A percentile compares a stretch with the other conserved stretches of the same genome.
These are phyloP conservation scores for Oxytropis ochrocephala DNA, from an alignment of 306 rosid genomes.

Conservation along the genomic window DNA sequence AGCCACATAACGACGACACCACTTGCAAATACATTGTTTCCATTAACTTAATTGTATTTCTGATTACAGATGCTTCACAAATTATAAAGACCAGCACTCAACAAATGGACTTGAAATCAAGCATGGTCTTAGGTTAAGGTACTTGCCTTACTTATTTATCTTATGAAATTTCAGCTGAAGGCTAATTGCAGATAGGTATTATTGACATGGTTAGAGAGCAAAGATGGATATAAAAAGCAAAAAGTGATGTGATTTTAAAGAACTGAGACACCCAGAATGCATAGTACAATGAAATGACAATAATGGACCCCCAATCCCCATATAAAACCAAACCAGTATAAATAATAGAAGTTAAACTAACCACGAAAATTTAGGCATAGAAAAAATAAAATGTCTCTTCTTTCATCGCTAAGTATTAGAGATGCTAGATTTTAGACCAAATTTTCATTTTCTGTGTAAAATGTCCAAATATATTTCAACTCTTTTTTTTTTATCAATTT, in stretches of 20 bases:
- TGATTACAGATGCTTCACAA: background rate
- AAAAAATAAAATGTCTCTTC: too few relatives aligned
- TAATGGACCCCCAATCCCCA: slow-evolving; percentile 25
- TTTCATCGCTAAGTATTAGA: too few relatives aligned
- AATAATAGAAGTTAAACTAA: background rate
- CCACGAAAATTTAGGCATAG: too few relatives aligned
- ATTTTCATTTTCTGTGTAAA: too few relatives aligned
- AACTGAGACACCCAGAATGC: slow-evolving; percentile 24
- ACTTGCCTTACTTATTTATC: background rate
- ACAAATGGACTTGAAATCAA: background rate
- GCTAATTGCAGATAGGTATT: slow-evolving; percentile 4
- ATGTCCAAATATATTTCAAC: too few relatives aligned
- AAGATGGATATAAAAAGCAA: slow-evolving; percentile 18
- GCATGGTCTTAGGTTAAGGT: background rate
- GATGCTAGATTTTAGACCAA: too few relatives aligned
- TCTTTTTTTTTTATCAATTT: too few relatives aligned
- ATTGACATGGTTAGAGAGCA: slow-evolving; percentile 19
- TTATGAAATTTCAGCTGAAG: background rate
- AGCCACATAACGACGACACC: too few relatives aligned
- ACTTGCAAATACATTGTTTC: too few relatives aligned
- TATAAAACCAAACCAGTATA: slow-evolving; percentile 19
- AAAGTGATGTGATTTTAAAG: slow-evolving; percentile 14
- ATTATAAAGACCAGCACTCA: background rate
- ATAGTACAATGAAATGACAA: slow-evolving; percentile 32
- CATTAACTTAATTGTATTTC: too few relatives aligned